These are phyloP conservation scores for Colletotrichum trifolii DNA, from an alignment of 2,329 filamentous ascomycete species.

Conservation along the genomic window DNA sequence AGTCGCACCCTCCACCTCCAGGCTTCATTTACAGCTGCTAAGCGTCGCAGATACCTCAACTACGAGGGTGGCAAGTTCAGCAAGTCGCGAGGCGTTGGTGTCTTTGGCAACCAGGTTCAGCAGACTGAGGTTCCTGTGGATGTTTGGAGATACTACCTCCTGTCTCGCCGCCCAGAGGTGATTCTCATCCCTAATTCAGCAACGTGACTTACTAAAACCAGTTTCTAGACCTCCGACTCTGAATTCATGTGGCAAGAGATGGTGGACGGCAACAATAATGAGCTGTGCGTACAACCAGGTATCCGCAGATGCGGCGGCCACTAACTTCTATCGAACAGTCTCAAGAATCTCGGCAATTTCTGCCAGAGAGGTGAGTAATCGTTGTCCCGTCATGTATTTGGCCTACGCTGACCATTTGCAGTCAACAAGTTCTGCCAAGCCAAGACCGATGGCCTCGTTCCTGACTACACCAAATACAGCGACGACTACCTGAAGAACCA, in stretches of 20 bases:
- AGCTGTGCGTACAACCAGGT: conserved; percentile 60
- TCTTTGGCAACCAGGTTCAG: conserved; percentile 90
- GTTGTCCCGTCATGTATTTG: not conserved
- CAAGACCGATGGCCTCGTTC: conserved; percentile 78
- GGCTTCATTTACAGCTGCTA: not conserved
- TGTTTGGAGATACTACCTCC: conserved; percentile 94
- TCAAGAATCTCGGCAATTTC: conserved; percentile 80
- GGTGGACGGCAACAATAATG: conserved; percentile 87
- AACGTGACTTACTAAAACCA: not conserved
- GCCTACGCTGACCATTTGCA: conserved; percentile 2
- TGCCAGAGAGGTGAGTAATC: conserved; percentile 64
- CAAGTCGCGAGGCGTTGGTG: conserved; percentile 88
- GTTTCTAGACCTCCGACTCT: conserved; percentile 72
- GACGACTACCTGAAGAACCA: conserved; percentile 65
- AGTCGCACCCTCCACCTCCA: not conserved
- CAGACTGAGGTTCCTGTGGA: conserved; percentile 86
- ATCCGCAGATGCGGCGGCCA: too few relatives aligned
- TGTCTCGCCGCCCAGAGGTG: conserved; percentile 82
- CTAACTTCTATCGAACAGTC: conserved; percentile 30
- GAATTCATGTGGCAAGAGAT: conserved; percentile 92
- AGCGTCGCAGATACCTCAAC: conserved; percentile 70
- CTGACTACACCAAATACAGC: conserved; percentile 68
- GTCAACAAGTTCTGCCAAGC: conserved; percentile 78
- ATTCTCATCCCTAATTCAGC: not conserved
- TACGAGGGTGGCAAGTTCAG: conserved; percentile 93